Conservation (phyloP, 176 grass and related monocot genomes). For the Eremochloa ophiuroides region DNA sequence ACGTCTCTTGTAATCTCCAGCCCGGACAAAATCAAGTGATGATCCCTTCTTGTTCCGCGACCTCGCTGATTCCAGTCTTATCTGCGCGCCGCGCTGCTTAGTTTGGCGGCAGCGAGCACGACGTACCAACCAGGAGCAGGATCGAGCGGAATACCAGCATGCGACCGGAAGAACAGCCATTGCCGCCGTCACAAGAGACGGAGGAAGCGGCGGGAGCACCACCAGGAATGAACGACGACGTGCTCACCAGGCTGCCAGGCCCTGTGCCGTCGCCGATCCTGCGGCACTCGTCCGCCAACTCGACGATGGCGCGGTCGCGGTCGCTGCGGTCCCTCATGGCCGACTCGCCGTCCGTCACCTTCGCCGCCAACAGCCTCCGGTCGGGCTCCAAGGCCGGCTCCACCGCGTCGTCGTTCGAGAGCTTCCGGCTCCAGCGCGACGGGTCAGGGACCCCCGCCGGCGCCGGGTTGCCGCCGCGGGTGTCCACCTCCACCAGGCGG, state of each 20-base stretch:
- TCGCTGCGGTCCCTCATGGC: slow-evolving; percentile 35
- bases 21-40: background rate
- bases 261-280: slow-evolving; percentile 57
- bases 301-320: background rate
- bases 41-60: slow-evolving; percentile 20
- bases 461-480: background rate
- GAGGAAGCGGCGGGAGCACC: background rate
- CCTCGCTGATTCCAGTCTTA: slow-evolving; percentile 9
- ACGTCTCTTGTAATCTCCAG: slow-evolving; percentile 22
- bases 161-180: slow-evolving; percentile 17
- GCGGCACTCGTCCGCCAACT: slow-evolving; percentile 30
- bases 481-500: slow-evolving; percentile 29
- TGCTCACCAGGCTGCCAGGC: slow-evolving; percentile 25
- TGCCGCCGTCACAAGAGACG: background rate
- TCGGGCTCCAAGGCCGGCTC: slow-evolving; percentile 39
- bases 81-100: background rate
- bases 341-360: slow-evolving; percentile 42
- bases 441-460: background rate
- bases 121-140: background rate
- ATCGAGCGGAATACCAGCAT: no score
- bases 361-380: slow-evolving; percentile 23
- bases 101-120: background rate
- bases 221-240: slow-evolving; percentile 23
- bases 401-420: slow-evolving; percentile 16
- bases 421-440: slow-evolving; percentile 34